Percentiles rank a stretch among this genome's conserved stretches.
Evolutionary conservation across 208 protist genomes (phyloP).

Genomic region (Trypanosoma avium): DNA sequence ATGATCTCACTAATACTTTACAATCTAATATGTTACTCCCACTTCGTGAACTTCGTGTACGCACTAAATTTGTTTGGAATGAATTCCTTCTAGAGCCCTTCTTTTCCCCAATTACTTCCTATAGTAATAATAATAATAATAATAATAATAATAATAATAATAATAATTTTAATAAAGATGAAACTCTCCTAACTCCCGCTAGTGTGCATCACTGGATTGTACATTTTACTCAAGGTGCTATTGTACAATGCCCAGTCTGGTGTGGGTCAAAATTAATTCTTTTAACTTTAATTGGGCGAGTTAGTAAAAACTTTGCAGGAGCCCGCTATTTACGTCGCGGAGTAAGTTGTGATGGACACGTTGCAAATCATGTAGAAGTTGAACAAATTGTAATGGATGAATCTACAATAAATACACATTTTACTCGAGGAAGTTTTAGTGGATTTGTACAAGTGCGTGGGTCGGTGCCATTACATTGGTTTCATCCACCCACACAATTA

Average conservation of each 20-base stretch:
- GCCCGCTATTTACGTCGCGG: conserved; percentile 95
- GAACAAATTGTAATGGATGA: conserved; percentile 88
- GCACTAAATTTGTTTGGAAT: conserved; percentile 86
- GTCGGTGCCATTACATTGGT: conserved; percentile 86
- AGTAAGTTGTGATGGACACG: conserved; percentile 75
- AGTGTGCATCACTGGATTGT: conserved; percentile 25
- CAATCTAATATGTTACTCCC: conserved; percentile 91
- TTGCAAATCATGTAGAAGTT: conserved; percentile 89
- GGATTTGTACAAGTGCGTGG: conserved; percentile 86
- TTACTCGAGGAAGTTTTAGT: conserved; percentile 38
- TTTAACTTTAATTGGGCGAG: conserved; percentile 92
- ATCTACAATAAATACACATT: conserved; percentile 24
- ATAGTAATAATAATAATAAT: not conserved
- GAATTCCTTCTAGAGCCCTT: conserved; percentile 79
- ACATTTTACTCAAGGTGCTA: conserved; percentile 25
- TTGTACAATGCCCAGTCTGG: conserved; percentile 30
- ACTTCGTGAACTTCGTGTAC: not conserved
- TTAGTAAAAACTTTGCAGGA: conserved; percentile 92
- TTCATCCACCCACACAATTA: conserved; percentile 55
- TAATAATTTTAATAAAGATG: not conserved
- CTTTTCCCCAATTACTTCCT: conserved; percentile 2
- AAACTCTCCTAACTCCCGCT: not conserved
- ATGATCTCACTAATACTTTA: conserved; percentile 95
- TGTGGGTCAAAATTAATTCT: conserved; percentile 25
- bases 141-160: not conserved